A percentile compares a stretch with the other conserved stretches of the same genome.
Evolutionary conservation across 352 stramenopile species (phyloP).

Genomic region (Phytopythium kandeliae): DNA sequence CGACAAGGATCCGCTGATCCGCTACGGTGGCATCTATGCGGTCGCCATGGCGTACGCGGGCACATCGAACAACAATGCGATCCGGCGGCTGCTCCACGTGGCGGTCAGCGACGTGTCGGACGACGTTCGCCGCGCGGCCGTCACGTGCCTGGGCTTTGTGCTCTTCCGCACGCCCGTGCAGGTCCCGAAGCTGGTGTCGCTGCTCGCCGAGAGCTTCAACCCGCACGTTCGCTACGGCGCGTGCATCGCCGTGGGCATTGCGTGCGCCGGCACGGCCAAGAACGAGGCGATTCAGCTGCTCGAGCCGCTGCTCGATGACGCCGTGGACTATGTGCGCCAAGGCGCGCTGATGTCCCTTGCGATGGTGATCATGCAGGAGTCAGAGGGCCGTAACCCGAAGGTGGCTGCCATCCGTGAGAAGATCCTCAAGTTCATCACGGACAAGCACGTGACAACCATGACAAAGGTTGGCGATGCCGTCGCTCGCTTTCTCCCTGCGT

Average conservation of each 20-base stretch:
- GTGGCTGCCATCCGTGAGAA: slow-evolving; percentile 82
- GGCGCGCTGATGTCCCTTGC: slow-evolving; percentile 94
- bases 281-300: slow-evolving; percentile 96
- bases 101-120: slow-evolving; percentile 98
- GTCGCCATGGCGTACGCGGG: slow-evolving; percentile 97
- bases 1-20: slow-evolving; percentile 97
- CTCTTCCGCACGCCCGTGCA: slow-evolving; percentile 97
- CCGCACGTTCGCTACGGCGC: slow-evolving; percentile 99
- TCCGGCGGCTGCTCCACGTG: slow-evolving; percentile 96
- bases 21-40: slow-evolving; percentile 98
- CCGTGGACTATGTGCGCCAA: slow-evolving; percentile 98
- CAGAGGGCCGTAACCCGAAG: slow-evolving; percentile 79
- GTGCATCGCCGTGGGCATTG: slow-evolving; percentile 98
- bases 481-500: too few relatives aligned
- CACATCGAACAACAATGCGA: slow-evolving; percentile 96
- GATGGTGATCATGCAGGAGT: slow-evolving; percentile 99
- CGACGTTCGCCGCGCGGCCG: slow-evolving; percentile 97
- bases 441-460: slow-evolving; percentile 98
- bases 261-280: slow-evolving; percentile 96
- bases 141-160: slow-evolving; percentile 97
- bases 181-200: slow-evolving; percentile 86
- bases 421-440: slow-evolving; percentile 88
- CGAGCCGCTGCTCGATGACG: slow-evolving; percentile 97
- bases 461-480: slow-evolving; percentile 71
- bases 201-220: slow-evolving; percentile 99